These are phyloP conservation scores for Pugionium dolabratum DNA, from an alignment of 345 rosid genomes.

Conservation along the genomic window DNA sequence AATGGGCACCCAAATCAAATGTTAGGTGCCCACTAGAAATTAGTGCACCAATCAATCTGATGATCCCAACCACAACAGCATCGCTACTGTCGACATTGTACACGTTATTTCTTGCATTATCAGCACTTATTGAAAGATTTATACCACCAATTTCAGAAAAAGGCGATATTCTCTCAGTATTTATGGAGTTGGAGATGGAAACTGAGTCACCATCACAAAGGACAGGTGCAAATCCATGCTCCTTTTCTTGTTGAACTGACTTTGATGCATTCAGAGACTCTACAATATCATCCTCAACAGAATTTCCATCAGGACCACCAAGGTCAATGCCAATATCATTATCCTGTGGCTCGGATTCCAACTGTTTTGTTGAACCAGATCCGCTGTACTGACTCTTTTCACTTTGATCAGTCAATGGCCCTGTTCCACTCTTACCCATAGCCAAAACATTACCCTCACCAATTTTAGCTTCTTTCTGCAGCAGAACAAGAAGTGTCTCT, in stretches of 20 bases:
- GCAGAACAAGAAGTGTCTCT: slow-evolving; percentile 94
- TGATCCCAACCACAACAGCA: slow-evolving; percentile 88
- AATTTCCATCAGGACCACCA: slow-evolving; percentile 39
- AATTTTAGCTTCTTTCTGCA: slow-evolving; percentile 91
- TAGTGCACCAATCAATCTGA: slow-evolving; percentile 86
- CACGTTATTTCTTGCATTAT: slow-evolving; percentile 92
- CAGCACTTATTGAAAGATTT: slow-evolving; percentile 88
- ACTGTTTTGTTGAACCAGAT: slow-evolving; percentile 41
- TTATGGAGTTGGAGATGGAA: slow-evolving; percentile 44
- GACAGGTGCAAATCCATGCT: slow-evolving; percentile 42
- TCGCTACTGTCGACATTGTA: slow-evolving; percentile 85
- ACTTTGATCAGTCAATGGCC: slow-evolving; percentile 45
- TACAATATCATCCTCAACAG: slow-evolving; percentile 46
- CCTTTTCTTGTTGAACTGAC: slow-evolving; percentile 44
- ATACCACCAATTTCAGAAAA: slow-evolving; percentile 94
- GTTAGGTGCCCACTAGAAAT: slow-evolving; percentile 76
- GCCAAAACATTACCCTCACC: slow-evolving; percentile 59
- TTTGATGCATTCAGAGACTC: slow-evolving; percentile 46
- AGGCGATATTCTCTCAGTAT: slow-evolving; percentile 60
- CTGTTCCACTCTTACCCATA: slow-evolving; percentile 40
- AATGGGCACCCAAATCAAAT: slow-evolving; percentile 53
- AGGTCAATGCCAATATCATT: slow-evolving; percentile 45
- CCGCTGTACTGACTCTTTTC: slow-evolving; percentile 41
- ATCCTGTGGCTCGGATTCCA: slow-evolving; percentile 42
- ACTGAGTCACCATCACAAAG: slow-evolving; percentile 40